A percentile compares a stretch with the other conserved stretches of the same genome.
Evolutionary conservation across 2,329 filamentous ascomycete genomes (phyloP).

Genomic region (Neophaeococcomyces aloes): DNA sequence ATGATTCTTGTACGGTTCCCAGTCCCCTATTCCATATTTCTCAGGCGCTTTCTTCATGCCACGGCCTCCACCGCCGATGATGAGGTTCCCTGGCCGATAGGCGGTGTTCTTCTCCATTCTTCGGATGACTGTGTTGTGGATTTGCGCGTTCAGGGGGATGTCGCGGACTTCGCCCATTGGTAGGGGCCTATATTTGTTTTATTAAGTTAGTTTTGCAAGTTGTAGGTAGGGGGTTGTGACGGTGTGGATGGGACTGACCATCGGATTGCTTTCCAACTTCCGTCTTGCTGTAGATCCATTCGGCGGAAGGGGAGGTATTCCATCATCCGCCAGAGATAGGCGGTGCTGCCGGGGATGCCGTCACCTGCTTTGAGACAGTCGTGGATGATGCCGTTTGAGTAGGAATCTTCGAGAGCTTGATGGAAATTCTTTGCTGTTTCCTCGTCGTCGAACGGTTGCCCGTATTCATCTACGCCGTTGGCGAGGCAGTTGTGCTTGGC

Average conservation of each 20-base stretch:
- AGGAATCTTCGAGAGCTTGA: constrained; percentile 41
- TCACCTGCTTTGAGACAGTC: constrained; percentile 58
- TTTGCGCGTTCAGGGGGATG: constrained; percentile 56
- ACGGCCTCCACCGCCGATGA: constrained; percentile 66
- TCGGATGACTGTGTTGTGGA: constrained; percentile 65
- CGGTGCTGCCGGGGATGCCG: constrained; percentile 46
- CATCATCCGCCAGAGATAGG: constrained; percentile 65
- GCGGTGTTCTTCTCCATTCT: constrained; percentile 53
- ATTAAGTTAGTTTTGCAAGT: too few species aligned
- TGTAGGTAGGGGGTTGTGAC: not conserved
- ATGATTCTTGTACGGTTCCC: constrained; percentile 54
- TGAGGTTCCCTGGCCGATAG: constrained; percentile 70
- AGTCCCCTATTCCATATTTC: constrained; percentile 58
- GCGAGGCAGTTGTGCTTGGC: constrained; percentile 47
- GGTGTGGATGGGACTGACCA: constrained; percentile 40
- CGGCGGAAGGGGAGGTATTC: constrained; percentile 71
- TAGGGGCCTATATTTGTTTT: constrained; percentile 51
- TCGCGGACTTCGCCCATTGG: constrained; percentile 69
- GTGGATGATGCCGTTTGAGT: constrained; percentile 49
- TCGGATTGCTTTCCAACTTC: constrained; percentile 60
- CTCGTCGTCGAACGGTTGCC: constrained; percentile 9
- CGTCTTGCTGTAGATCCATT: constrained; percentile 57
- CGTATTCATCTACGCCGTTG: constrained; percentile 20
- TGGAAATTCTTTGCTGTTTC: constrained; percentile 37
- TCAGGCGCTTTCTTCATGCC: constrained; percentile 53